Conservation (phyloP, 2,329 filamentous ascomycete species). For the Ambrosiella beaveri region DNA sequence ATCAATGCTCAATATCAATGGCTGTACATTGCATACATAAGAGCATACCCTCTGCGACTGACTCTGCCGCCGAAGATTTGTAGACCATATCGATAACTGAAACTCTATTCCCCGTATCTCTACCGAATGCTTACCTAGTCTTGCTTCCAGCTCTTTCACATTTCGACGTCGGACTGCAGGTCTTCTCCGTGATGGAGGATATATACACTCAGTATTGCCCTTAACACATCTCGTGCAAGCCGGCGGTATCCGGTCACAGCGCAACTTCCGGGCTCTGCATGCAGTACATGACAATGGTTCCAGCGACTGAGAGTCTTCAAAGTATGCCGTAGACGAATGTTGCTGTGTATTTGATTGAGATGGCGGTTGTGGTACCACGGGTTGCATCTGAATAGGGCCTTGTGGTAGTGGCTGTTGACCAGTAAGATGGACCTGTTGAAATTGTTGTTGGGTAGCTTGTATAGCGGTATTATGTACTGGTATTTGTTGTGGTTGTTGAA, state of each 20-base stretch:
- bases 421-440: neutral
- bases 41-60: too few relatives aligned
- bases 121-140: constrained; percentile 44
- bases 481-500: neutral
- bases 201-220: constrained; percentile 61
- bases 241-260: constrained; percentile 68
- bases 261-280: constrained; percentile 69
- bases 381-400: neutral
- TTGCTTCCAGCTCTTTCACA: constrained; percentile 75
- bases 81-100: too few relatives aligned
- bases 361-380: neutral
- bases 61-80: too few relatives aligned
- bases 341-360: neutral
- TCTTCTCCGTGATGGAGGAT: constrained; percentile 78
- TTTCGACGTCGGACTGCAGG: constrained; percentile 76
- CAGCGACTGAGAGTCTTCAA: constrained; percentile 7
- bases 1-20: too few relatives aligned
- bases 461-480: neutral
- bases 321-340: neutral
- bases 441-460: neutral
- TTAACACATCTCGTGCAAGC: constrained; percentile 65
- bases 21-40: too few relatives aligned
- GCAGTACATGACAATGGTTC: constrained; percentile 60
- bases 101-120: too few relatives aligned
- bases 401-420: neutral